A percentile compares a stretch with the other conserved stretches of the same genome.
Conservation (phyloP, 225 moss, liverwort and hornwort genomes). For the Ulota crispa region DNA sequence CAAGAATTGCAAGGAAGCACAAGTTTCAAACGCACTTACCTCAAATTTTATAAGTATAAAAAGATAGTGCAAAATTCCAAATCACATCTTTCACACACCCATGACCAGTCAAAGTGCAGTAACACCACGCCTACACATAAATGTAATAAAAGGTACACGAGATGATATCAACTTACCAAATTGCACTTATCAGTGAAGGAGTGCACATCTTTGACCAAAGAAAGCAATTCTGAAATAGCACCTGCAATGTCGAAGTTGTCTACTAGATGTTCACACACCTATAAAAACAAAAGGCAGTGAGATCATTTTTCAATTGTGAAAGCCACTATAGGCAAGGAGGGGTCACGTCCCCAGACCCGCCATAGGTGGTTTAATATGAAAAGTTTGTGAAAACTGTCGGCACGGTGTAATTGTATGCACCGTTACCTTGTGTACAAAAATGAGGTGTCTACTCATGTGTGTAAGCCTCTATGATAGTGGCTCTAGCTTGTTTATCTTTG, state of each 20-base stretch:
- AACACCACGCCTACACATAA: neutral
- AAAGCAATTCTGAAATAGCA: slow-evolving; percentile 67
- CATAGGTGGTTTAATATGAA: no score
- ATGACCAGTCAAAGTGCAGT: neutral
- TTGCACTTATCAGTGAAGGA: slow-evolving; percentile 67
- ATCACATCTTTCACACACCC: neutral
- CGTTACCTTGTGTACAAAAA: no score
- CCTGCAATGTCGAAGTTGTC: slow-evolving; percentile 91
- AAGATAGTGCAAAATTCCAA: neutral
- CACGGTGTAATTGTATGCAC: no score
- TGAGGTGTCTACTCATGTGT: no score
- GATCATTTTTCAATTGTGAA: neutral
- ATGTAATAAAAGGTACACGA: neutral
- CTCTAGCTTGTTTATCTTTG: no score
- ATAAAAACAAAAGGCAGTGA: slow-evolving; percentile 13
- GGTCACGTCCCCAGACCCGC: no score
- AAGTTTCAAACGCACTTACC: neutral
- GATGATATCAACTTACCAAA: slow-evolving; percentile 47
- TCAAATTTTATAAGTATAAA: neutral
- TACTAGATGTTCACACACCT: slow-evolving; percentile 76
- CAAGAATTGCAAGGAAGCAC: neutral
- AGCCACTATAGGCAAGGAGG: no score
- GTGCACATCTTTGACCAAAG: slow-evolving; percentile 67
- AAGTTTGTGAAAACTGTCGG: no score
- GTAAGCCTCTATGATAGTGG: no score